Evolutionary conservation across 106 monocot genomes (phyloP).

Genomic region (Allium sativum): DNA sequence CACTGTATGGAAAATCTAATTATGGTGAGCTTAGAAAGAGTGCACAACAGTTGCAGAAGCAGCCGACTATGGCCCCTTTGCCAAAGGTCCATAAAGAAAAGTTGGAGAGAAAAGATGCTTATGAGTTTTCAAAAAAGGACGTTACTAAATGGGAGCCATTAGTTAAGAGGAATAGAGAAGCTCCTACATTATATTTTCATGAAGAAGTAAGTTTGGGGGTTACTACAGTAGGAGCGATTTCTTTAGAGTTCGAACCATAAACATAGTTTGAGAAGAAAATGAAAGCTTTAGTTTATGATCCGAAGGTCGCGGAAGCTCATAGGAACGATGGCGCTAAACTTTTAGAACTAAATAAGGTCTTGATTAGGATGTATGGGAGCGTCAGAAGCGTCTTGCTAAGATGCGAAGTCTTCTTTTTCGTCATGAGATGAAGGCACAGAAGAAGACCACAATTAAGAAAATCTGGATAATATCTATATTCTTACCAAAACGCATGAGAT

Average conservation of each 20-base stretch:
- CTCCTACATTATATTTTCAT: slow-evolving; percentile 68
- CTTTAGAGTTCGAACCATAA: slow-evolving; percentile 59
- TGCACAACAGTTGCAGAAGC: slow-evolving; percentile 35
- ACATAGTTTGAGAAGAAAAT: slow-evolving; percentile 94
- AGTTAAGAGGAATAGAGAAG: slow-evolving; percentile 89
- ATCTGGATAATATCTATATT: no score
- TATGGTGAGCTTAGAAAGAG: slow-evolving; percentile 73
- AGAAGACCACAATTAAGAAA: no score
- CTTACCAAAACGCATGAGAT: no score
- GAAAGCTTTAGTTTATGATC: slow-evolving; percentile 37
- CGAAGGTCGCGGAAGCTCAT: slow-evolving; percentile 62
- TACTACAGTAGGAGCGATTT: slow-evolving; percentile 75
- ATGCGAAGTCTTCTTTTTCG: slow-evolving; percentile 89
- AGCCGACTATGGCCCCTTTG: slow-evolving; percentile 59
- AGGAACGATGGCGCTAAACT: slow-evolving; percentile 67
- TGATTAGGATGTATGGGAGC: slow-evolving; percentile 71
- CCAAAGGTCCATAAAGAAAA: slow-evolving; percentile 67
- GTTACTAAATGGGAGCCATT: slow-evolving; percentile 84
- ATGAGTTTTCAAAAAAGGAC: slow-evolving; percentile 76
- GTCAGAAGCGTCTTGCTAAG: slow-evolving; percentile 67
- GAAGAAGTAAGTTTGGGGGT: slow-evolving; percentile 54
- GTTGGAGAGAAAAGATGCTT: slow-evolving; percentile 68
- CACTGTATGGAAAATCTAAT: slow-evolving; percentile 59
- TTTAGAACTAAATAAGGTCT: slow-evolving; percentile 90
- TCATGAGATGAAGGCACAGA: slow-evolving; percentile 87